Conservation (phyloP, 1,284 basidiomycete genomes). For the Ganoderma resinaceum region DNA sequence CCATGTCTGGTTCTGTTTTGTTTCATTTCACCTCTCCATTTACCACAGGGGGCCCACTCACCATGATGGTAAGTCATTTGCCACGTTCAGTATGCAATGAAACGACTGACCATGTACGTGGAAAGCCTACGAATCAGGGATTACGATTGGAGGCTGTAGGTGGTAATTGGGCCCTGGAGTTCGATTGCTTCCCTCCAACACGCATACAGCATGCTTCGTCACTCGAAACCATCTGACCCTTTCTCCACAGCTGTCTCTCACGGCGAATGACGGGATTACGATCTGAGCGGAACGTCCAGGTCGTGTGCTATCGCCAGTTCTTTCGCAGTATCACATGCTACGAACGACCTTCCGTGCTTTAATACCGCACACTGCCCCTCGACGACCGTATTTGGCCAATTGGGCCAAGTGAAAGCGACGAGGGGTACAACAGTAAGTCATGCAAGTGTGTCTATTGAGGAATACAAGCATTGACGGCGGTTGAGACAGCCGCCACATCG, state of each 20-base stretch:
- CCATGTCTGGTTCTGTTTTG: no score
- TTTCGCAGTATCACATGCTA: neutral
- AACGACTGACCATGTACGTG: neutral
- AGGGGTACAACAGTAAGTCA: neutral
- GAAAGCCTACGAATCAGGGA: neutral
- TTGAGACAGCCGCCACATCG: neutral
- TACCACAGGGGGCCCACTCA: no score
- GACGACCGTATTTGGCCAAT: neutral
- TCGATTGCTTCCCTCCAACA: neutral
- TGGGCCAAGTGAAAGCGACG: neutral
- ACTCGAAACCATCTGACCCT: neutral
- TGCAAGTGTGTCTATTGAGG: neutral
- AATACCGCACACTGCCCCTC: neutral
- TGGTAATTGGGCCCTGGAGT: neutral
- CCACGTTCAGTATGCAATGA: neutral
- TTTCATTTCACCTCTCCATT: no score
- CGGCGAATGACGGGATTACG: neutral
- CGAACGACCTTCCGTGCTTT: neutral
- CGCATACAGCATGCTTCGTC: neutral
- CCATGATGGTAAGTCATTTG: neutral
- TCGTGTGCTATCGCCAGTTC: neutral
- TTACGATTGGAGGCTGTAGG: neutral
- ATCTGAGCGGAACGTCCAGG: neutral
- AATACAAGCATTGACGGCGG: neutral
- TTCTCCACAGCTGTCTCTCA: neutral